Evolutionary conservation across 129 eudicot species (phyloP).

Genomic region (Solidago caesia): DNA sequence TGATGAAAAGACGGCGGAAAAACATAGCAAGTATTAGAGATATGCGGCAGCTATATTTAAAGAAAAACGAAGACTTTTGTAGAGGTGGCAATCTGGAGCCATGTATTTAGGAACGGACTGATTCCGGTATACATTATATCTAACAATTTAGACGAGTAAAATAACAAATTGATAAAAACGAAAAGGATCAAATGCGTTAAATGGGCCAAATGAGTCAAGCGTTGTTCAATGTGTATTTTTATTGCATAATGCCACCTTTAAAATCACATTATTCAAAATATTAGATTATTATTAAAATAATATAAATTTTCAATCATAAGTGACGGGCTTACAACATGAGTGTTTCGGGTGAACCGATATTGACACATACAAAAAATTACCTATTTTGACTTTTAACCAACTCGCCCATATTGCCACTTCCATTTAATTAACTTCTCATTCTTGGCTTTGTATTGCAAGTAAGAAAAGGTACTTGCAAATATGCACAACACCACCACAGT

Average conservation of each 20-base stretch:
- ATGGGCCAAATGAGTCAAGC: background rate
- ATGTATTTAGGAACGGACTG: background rate
- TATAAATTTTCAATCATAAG: background rate
- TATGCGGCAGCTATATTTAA: background rate
- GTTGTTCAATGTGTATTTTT: background rate
- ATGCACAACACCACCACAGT: background rate
- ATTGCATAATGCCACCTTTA: background rate
- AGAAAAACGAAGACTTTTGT: background rate
- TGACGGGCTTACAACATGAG: background rate
- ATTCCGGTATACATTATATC: background rate
- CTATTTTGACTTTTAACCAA: background rate
- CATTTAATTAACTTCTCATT: background rate
- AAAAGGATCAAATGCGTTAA: background rate
- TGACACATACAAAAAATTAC: background rate
- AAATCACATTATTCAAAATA: background rate
- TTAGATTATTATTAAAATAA: background rate
- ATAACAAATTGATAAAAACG: background rate
- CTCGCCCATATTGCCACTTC: background rate
- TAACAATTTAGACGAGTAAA: background rate
- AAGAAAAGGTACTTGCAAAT: background rate
- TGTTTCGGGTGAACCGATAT: background rate
- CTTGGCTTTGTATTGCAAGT: background rate
- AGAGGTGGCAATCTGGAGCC: background rate
- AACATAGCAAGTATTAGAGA: background rate
- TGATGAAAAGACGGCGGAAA: conserved; percentile 26